Evolutionary conservation across 768 basidiomycete genomes (phyloP).

Genomic region (Suillus paluster): DNA sequence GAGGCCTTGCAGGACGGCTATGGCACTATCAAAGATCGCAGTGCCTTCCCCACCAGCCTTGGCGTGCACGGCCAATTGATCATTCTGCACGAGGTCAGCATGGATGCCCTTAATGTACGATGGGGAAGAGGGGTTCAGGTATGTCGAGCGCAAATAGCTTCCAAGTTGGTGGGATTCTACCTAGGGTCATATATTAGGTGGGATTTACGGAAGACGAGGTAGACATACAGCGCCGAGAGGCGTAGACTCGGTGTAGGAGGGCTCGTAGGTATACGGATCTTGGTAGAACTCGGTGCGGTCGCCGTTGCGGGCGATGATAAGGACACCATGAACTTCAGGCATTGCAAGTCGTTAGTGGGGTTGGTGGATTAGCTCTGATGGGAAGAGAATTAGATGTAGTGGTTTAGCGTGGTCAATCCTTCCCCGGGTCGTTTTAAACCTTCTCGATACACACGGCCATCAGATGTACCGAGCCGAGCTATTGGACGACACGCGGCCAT

Average conservation of each 20-base stretch:
- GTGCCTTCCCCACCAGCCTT: constrained; percentile 83
- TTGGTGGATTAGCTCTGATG: neutral
- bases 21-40: constrained; percentile 82
- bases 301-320: constrained; percentile 78
- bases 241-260: constrained; percentile 69
- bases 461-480: constrained; percentile 2
- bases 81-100: constrained; percentile 68
- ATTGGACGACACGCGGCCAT: neutral
- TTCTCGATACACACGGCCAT: neutral
- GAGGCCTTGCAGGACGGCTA: constrained; percentile 81
- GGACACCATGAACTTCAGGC: constrained; percentile 69
- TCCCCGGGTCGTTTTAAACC: constrained; percentile 4
- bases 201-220: neutral
- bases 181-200: constrained; percentile 38
- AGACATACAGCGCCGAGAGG: constrained; percentile 70
- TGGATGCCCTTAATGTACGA: constrained; percentile 73
- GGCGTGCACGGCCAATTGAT: constrained; percentile 72
- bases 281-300: constrained; percentile 73
- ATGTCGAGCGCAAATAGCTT: constrained; percentile 58
- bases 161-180: constrained; percentile 73
- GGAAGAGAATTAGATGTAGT: neutral
- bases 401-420: neutral
- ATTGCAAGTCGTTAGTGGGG: neutral
- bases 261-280: constrained; percentile 70
- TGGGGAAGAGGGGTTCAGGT: constrained; percentile 67